Percentiles rank a stretch among this genome's conserved stretches.
Conservation (phyloP, 2,329 filamentous ascomycete genomes). For the Verticillium klebahnii region DNA sequence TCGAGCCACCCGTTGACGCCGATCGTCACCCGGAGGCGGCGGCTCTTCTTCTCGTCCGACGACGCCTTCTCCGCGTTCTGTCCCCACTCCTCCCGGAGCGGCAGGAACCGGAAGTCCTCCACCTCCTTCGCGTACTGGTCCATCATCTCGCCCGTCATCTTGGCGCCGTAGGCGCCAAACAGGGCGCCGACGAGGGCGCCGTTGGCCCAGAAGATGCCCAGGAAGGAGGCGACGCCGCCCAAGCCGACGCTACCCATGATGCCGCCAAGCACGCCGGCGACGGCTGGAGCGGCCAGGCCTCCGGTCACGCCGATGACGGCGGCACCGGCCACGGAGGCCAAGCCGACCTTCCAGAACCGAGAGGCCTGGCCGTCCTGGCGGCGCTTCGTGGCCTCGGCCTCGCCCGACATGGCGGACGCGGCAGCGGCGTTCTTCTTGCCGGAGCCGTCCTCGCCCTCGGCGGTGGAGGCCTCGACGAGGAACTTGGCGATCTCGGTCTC, state of each 20-base stretch:
- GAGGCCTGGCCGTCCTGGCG: constrained; percentile 64
- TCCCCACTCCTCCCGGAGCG: constrained; percentile 51
- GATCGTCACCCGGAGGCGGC: constrained; percentile 72
- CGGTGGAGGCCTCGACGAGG: constrained; percentile 60
- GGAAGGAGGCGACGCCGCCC: constrained; percentile 78
- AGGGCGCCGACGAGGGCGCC: constrained; percentile 79
- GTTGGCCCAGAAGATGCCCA: constrained; percentile 83
- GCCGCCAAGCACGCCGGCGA: constrained; percentile 79
- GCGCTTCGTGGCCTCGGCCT: constrained; percentile 70
- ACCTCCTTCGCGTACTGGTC: constrained; percentile 84
- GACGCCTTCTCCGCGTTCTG: constrained; percentile 18
- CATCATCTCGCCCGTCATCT: constrained; percentile 76
- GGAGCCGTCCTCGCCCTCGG: constrained; percentile 20
- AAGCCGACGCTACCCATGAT: constrained; percentile 82
- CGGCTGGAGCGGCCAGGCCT: constrained; percentile 81
- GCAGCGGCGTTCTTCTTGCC: constrained; percentile 22
- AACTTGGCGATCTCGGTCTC: constrained; percentile 74
- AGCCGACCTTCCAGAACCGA: constrained; percentile 83
- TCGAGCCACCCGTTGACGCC: constrained; percentile 85
- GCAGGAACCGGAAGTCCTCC: constrained; percentile 75
- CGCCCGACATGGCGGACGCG: constrained; percentile 55
- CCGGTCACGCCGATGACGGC: constrained; percentile 88
- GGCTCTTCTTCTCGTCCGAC: constrained; percentile 25
- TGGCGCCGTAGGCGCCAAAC: constrained; percentile 85
- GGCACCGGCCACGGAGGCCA: constrained; percentile 84